phyloP scores from a whole-genome alignment of 441 rosid species.

The Jatropha multifida region DNA sequence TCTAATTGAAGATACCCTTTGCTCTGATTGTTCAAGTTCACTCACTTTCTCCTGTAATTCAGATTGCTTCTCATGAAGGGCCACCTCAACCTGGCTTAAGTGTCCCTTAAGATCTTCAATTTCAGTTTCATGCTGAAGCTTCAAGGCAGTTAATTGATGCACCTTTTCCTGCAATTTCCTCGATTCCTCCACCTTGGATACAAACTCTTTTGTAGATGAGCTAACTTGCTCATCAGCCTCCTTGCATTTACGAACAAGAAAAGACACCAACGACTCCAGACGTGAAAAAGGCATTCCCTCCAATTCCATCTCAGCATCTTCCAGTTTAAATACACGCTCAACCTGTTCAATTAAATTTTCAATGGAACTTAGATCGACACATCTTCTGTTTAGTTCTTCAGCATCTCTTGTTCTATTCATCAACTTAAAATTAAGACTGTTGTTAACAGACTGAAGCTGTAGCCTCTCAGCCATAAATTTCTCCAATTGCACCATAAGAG shows the following conservation, averaged over 20 bases:
- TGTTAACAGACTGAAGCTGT: slow-evolving; percentile 56
- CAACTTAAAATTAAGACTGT: slow-evolving; percentile 61
- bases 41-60: slow-evolving; percentile 60
- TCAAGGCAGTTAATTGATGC: slow-evolving; percentile 42
- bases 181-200: slow-evolving; percentile 50
- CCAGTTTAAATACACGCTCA: slow-evolving; percentile 58
- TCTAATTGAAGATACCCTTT: slow-evolving; percentile 76
- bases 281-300: slow-evolving; percentile 45
- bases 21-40: slow-evolving; percentile 93
- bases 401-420: slow-evolving; percentile 46
- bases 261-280: slow-evolving; percentile 65
- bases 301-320: slow-evolving; percentile 35
- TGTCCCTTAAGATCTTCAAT: slow-evolving; percentile 55
- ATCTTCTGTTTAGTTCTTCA: slow-evolving; percentile 55
- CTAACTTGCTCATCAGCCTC: slow-evolving; percentile 38
- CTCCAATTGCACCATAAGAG: slow-evolving; percentile 52
- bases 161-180: slow-evolving; percentile 54
- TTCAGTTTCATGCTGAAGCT: slow-evolving; percentile 69
- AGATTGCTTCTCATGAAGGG: slow-evolving; percentile 44
- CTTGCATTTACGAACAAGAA: slow-evolving; percentile 50
- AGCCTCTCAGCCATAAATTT: slow-evolving; percentile 58
- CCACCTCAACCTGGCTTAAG: slow-evolving; percentile 60
- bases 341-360: slow-evolving; percentile 58
- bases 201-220: slow-evolving; percentile 47
- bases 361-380: slow-evolving; percentile 51